Evolutionary conservation across 306 rosid species (phyloP).

Genomic region (Quercus alba): DNA sequence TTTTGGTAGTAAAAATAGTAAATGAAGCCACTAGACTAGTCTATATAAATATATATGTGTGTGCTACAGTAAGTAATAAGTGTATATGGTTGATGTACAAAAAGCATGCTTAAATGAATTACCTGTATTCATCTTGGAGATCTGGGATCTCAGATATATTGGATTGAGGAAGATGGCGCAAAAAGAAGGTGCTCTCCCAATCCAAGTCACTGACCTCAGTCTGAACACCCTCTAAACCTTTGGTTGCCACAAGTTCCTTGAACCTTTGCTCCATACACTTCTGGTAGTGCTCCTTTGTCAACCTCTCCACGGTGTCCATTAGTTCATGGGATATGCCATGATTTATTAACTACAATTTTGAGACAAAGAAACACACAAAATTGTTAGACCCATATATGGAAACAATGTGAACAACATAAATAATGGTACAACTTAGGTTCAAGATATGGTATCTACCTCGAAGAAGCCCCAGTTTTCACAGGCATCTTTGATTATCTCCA

Average conservation of each 20-base stretch:
- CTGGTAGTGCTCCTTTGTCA: conserved; percentile 76
- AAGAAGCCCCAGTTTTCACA: conserved; percentile 98
- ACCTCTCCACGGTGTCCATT: conserved; percentile 70
- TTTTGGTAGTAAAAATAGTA: not conserved
- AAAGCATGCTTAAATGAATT: not conserved
- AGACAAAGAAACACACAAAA: not conserved
- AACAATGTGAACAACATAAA: not conserved
- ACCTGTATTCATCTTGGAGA: conserved; percentile 73
- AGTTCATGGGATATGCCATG: conserved; percentile 67
- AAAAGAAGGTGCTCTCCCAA: conserved; percentile 81
- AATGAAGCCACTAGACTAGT: too few species aligned
- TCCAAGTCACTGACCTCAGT: conserved; percentile 74
- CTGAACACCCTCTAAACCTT: conserved; percentile 53
- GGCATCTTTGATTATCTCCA: conserved; percentile 80
- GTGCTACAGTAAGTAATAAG: too few species aligned
- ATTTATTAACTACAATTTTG: conserved; percentile 47
- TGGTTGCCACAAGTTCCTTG: conserved; percentile 53
- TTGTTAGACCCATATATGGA: not conserved
- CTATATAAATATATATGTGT: too few species aligned
- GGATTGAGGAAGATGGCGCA: conserved; percentile 74
- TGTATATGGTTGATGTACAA: not conserved
- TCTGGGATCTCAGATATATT: conserved; percentile 69
- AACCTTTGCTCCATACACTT: conserved; percentile 74
- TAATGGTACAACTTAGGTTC: not conserved
- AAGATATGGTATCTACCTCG: conserved; percentile 46